These are phyloP conservation scores for Oryza australiensis DNA, from an alignment of 176 grass and related monocot species.

Conservation along the genomic window DNA sequence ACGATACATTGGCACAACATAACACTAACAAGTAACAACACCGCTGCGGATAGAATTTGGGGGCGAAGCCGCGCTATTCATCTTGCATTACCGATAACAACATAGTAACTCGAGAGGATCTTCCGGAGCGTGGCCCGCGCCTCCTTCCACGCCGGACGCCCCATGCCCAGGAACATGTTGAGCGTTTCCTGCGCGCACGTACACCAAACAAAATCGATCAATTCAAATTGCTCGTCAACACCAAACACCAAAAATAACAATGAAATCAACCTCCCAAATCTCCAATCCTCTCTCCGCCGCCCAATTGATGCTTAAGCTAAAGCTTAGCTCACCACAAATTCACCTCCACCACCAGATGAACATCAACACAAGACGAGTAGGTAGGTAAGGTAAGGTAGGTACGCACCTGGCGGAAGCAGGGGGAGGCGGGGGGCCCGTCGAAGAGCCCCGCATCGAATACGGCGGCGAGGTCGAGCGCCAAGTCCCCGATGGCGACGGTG, in stretches of 20 bases:
- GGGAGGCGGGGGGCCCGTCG: constrained; percentile 63
- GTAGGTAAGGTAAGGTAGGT: not conserved
- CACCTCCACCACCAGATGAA: not conserved
- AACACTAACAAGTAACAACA: not conserved
- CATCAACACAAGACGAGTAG: not conserved
- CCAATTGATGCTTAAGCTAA: not conserved
- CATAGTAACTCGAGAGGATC: constrained; percentile 68
- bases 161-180: constrained; percentile 91
- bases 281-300: not conserved
- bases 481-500: constrained; percentile 76
- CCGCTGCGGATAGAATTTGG: not conserved
- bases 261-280: not conserved
- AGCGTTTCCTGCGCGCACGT: constrained; percentile 77
- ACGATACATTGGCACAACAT: not conserved
- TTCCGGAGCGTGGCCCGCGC: constrained; percentile 83
- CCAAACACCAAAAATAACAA: not conserved
- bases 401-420: constrained; percentile 69
- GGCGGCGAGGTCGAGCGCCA: constrained; percentile 89
- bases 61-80: not conserved
- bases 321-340: constrained; percentile 12
- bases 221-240: not conserved
- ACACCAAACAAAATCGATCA: not conserved
- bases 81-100: not conserved
- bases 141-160: constrained; percentile 86
- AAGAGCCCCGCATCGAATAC: constrained; percentile 77